Evolutionary conservation across 768 basidiomycete species (phyloP), one percentile per base, ranked within the genome.

Genomic region (Suillus ampliporus): DNA sequence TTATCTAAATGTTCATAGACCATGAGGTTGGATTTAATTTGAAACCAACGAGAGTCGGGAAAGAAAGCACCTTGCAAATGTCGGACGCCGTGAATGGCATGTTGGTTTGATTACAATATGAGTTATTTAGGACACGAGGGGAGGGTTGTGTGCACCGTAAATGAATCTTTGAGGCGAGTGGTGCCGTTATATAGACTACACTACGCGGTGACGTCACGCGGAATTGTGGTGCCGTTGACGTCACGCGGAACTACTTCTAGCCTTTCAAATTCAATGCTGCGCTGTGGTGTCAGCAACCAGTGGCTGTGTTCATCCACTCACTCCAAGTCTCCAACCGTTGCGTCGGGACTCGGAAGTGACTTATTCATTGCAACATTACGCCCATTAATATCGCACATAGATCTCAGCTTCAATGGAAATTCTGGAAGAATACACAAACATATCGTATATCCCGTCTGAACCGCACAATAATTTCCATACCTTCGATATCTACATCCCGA

Each of bases 31-130:
- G 34, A 5, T 34, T 17, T n/a, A 21, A 4, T 10, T 37, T 19
- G 51, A 34, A n/a, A 67, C 58, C 2, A 10, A 4, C 4, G 35
- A 51, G 6, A 35, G 37, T 6, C 3, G 19, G 44, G 19, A 53
- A 76, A 76, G 53, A n/a, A 88, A 76, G 51, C 17, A 89, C 90
- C 79, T 93, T 93, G 85, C 86, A 89, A 60, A 93, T 85, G 71
- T 94, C 90, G 53, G 89, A 87, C 58, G 78, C 79, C 57, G 90
- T 92, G 78, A 89, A 82, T 50, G 91, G 75, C 91, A 93, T 90
- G 68, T 62, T 70, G 68, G 61, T 57, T 57, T 62, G 53, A 38
- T n/a, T 31, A 41, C 46, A 56, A 58, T 41, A 35, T 56, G 58
- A 57, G 58, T 38, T 65, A 51, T 61, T n/a, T 52, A 47, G 15